Percentiles rank a stretch among this genome's conserved stretches.
These are phyloP conservation scores for Elaeis guineensis DNA, from an alignment of 176 grass and related monocot genomes.

Conservation along the genomic window DNA sequence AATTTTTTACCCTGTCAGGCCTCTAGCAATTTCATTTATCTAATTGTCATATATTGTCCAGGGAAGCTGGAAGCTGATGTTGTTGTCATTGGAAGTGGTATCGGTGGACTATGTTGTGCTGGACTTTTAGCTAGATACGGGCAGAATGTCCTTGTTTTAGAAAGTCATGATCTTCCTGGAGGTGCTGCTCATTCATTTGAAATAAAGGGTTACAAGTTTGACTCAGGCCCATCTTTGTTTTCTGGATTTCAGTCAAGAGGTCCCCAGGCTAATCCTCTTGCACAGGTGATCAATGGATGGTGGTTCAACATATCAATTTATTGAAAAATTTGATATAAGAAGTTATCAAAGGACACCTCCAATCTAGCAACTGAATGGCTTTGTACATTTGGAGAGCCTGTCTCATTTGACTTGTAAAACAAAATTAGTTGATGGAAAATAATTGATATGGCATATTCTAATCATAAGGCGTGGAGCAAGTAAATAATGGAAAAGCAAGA, in stretches of 20 bases:
- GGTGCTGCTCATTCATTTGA: conserved; percentile 93
- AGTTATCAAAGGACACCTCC: no score
- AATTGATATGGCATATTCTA: no score
- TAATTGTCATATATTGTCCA: not conserved
- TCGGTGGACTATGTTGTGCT: conserved; percentile 80
- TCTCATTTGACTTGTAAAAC: no score
- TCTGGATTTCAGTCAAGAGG: conserved; percentile 90
- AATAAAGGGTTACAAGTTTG: conserved; percentile 88
- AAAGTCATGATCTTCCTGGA: conserved; percentile 82
- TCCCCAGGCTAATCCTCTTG: conserved; percentile 82
- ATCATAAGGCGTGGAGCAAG: no score
- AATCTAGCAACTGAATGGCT: no score
- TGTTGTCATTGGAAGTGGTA: conserved; percentile 78
- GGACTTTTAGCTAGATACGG: conserved; percentile 77
- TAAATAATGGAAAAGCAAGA: no score
- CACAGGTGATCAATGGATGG: conserved; percentile 33
- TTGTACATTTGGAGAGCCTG: no score
- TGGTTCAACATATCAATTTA: no score
- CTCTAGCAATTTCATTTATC: no score
- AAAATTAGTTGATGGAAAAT: no score
- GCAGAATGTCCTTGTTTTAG: conserved; percentile 79
- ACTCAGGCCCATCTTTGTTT: conserved; percentile 91
- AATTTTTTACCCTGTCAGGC: no score
- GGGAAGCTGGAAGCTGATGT: conserved; percentile 77
- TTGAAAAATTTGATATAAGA: no score